These are phyloP conservation scores for Trametes cubensis DNA, from an alignment of 768 basidiomycete species.

Conservation along the genomic window DNA sequence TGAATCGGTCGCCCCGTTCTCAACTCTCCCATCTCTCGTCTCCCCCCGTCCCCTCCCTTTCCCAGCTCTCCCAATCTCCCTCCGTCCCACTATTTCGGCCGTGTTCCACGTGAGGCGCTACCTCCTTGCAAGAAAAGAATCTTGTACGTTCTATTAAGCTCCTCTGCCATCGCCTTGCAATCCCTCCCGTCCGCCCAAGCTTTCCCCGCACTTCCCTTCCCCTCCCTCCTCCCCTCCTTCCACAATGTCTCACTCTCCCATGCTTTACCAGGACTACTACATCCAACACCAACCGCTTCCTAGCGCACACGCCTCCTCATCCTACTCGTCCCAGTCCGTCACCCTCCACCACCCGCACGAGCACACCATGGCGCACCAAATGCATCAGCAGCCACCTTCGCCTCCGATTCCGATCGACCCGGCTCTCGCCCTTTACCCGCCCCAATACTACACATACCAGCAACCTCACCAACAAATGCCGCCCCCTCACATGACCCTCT, in stretches of 20 bases:
- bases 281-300: conserved; percentile 34
- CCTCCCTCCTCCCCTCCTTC: neutral
- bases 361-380: conserved; percentile 45
- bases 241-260: conserved; percentile 26
- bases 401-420: conserved; percentile 73
- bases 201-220: conserved; percentile 7
- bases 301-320: conserved; percentile 29
- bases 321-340: conserved; percentile 37
- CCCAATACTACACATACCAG: conserved; percentile 51
- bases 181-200: conserved; percentile 16
- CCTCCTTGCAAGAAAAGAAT: conserved; percentile 14
- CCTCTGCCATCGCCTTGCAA: conserved; percentile 18
- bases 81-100: conserved; percentile 26
- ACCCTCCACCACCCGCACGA: conserved; percentile 42
- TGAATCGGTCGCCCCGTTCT: conserved; percentile 25
- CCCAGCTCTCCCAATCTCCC: conserved; percentile 27
- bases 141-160: conserved; percentile 25
- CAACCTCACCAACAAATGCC: conserved; percentile 53
- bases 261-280: conserved; percentile 33
- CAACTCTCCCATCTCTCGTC: conserved; percentile 27
- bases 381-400: conserved; percentile 54
- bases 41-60: conserved; percentile 21
- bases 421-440: conserved; percentile 42
- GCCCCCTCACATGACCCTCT: conserved; percentile 56
- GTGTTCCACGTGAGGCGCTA: conserved; percentile 23